Base-by-base conservation (phyloP, 2,329 filamentous ascomycete genomes). In the Mariannaea sp. region DNA sequence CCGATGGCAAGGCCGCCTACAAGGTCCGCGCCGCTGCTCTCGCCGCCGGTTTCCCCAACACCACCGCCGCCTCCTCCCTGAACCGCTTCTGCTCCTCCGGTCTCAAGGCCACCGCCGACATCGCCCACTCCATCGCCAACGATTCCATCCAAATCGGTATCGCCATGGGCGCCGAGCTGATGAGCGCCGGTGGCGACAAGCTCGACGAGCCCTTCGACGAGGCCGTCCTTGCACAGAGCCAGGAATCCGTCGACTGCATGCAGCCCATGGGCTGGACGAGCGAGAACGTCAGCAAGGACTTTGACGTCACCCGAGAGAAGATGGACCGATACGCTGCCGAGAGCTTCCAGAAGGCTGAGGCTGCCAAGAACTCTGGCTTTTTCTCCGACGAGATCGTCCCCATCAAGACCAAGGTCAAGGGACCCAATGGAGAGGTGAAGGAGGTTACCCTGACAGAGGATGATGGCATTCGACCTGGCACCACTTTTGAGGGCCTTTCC, bases 81-180 rank as follows among this genome's bases (percentile, higher is more conserved):
- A 97, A 97, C 81, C 88, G 94, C 57, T 97, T 99, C 86, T 99
- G 94, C 82, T 95, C 91, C 30, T 97, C 92, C 0, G 94, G 94
- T 29, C 86, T 99, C 61, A 95, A 97, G 76, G 92, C 94, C 52
- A 90, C 92, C 5, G 92, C 96, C 74, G 92, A 97, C 69, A 95
- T 99, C 62, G 92, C 94, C 44, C 88, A 94, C 76, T 84, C 92
- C 71, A 97, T 99, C 73, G 73, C 80, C 53, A 77, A 79, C 44
- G 92, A 92, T 57, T 83, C 83, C 64, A 97, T 99, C 71, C 88
- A 96, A 55, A 74, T 96, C 60, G 94, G 94, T 65, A 78, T 99
- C 57, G 93, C 92, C 13, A 75, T 95, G 39, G 94, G 94, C 47
- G 92, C 90, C 46, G 94, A 99, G 77, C 83, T 82, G 70, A 99